phyloP scores from a whole-genome alignment of 805 yeast species.

The Ogataea haglerorum region DNA sequence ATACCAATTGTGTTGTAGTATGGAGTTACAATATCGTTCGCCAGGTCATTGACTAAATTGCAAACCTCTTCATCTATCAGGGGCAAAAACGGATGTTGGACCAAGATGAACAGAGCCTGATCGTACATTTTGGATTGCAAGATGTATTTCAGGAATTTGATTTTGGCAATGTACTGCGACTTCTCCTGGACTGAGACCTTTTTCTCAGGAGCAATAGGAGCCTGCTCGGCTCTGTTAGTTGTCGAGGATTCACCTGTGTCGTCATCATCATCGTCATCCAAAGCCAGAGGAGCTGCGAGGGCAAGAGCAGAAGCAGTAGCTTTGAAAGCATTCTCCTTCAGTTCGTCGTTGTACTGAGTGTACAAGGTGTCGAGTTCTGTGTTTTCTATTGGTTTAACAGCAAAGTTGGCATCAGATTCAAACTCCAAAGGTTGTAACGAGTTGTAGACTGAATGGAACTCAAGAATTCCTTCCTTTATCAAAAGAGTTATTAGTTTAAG shows the following conservation, averaged over 20 bases:
- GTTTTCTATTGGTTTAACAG: slow-evolving; percentile 11
- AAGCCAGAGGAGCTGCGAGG: slow-evolving; percentile 76
- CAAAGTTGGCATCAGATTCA: slow-evolving; percentile 17
- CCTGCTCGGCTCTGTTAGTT: slow-evolving; percentile 1
- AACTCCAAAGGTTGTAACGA: slow-evolving; percentile 48
- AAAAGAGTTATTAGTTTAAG: slow-evolving; percentile 45
- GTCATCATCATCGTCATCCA: slow-evolving; percentile 57
- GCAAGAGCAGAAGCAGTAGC: slow-evolving; percentile 80
- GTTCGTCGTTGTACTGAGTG: slow-evolving; percentile 41
- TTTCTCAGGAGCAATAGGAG: not conserved
- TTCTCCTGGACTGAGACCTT: slow-evolving; percentile 14
- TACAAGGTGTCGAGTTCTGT: slow-evolving; percentile 42
- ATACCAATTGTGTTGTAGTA: slow-evolving; percentile 31
- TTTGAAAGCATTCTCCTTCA: slow-evolving; percentile 53
- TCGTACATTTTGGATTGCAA: slow-evolving; percentile 58
- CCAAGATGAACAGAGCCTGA: slow-evolving; percentile 58
- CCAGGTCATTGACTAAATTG: slow-evolving; percentile 45
- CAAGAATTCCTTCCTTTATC: slow-evolving; percentile 62
- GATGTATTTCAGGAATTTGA: slow-evolving; percentile 48
- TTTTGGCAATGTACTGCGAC: slow-evolving; percentile 32
- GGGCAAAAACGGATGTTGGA: slow-evolving; percentile 60
- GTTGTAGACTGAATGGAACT: slow-evolving; percentile 58
- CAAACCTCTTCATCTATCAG: slow-evolving; percentile 49
- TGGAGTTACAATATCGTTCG: slow-evolving; percentile 48
- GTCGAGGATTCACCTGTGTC: slow-evolving; percentile 10